These are phyloP conservation scores for Mallotus repandus DNA, from an alignment of 441 rosid species.

Conservation along the genomic window DNA sequence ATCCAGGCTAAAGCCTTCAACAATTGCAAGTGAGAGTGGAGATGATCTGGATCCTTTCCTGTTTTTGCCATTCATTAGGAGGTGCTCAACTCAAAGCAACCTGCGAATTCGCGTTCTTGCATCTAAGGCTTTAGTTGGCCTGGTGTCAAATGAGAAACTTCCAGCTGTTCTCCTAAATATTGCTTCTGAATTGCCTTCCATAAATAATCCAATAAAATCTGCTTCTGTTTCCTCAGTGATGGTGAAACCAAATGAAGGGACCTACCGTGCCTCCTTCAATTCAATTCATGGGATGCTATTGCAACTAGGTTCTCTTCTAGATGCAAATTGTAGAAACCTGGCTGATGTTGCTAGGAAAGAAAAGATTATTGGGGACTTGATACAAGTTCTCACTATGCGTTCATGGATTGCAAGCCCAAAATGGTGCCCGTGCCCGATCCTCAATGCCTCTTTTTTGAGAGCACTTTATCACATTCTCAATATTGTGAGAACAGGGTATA, in stretches of 20 bases:
- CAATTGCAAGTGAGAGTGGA: conserved; percentile 83
- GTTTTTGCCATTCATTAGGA: conserved; percentile 89
- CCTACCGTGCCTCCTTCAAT: conserved; percentile 48
- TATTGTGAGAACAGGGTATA: conserved; percentile 51
- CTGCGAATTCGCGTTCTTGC: conserved; percentile 88
- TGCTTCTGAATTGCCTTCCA: conserved; percentile 67
- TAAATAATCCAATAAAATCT: conserved; percentile 21
- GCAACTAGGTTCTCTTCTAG: conserved; percentile 80
- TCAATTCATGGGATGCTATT: conserved; percentile 81
- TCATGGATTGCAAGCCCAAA: conserved; percentile 79
- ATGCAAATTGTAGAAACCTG: conserved; percentile 80
- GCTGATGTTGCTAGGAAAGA: conserved; percentile 71
- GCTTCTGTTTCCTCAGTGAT: conserved; percentile 22
- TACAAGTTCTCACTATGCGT: conserved; percentile 48
- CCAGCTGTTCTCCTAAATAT: conserved; percentile 53
- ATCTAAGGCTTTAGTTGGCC: conserved; percentile 87
- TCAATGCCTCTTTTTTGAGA: conserved; percentile 69
- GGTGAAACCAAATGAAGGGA: conserved; percentile 25
- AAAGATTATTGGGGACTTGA: conserved; percentile 66
- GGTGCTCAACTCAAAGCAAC: conserved; percentile 90
- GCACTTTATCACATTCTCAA: conserved; percentile 80
- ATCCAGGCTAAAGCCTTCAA: conserved; percentile 94
- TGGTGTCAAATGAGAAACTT: conserved; percentile 93
- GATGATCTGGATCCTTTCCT: conserved; percentile 91
- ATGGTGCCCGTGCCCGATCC: conserved; percentile 75